Percentiles rank a stretch among this genome's conserved stretches.
Evolutionary conservation across 352 stramenopile genomes (phyloP).

Genomic region (Phytophthora rubi): DNA sequence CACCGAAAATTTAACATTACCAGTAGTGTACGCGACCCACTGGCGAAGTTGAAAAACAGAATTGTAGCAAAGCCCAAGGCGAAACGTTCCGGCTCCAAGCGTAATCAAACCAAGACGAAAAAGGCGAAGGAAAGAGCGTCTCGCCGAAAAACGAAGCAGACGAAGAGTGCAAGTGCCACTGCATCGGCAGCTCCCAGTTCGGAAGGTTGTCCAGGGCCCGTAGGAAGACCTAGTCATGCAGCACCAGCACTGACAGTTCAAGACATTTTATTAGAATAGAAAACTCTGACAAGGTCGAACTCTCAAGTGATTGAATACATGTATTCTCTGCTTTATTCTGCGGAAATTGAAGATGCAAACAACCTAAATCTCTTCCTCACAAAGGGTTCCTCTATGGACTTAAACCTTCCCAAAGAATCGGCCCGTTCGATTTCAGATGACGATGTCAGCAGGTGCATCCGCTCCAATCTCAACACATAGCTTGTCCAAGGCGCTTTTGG

Average conservation of each 20-base stretch:
- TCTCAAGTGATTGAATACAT: neutral
- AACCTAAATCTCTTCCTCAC: neutral
- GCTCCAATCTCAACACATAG: neutral
- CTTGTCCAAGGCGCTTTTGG: neutral
- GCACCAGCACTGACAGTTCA: neutral
- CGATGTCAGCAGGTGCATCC: neutral
- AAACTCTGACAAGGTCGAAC: neutral
- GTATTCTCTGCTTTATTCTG: neutral
- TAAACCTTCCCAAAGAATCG: neutral
- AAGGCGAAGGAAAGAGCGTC: too few species aligned
- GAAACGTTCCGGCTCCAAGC: too few species aligned
- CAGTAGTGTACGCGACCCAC: too few species aligned
- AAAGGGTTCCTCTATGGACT: neutral
- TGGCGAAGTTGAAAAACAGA: too few species aligned
- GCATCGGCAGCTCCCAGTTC: too few species aligned
- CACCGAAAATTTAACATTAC: too few species aligned
- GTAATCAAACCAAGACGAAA: too few species aligned
- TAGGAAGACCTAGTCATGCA: neutral
- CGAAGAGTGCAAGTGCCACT: too few species aligned
- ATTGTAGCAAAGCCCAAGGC: too few species aligned
- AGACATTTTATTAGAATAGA: slow-evolving; percentile 1
- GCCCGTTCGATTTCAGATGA: neutral
- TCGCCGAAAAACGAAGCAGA: too few species aligned
- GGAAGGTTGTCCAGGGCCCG: neutral
- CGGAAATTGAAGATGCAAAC: neutral